Evolutionary conservation across 2,329 filamentous ascomycete species (phyloP).

Genomic region (Diplodia mutila): DNA sequence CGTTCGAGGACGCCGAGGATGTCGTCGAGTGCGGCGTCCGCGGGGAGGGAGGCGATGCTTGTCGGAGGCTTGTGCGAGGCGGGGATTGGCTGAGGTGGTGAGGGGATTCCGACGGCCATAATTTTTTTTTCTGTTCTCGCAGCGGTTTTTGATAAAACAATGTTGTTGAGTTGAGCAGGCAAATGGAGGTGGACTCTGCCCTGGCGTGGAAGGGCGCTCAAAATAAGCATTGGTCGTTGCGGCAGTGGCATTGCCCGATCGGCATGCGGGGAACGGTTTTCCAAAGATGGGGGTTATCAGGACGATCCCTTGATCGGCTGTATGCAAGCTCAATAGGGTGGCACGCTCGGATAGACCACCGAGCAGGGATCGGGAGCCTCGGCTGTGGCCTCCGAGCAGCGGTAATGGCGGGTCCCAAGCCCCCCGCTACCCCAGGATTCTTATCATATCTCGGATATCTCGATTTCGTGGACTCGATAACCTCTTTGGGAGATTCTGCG

Average conservation of each 20-base stretch:
- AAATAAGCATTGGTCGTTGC: background rate
- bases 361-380: background rate
- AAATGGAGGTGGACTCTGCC: background rate
- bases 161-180: background rate
- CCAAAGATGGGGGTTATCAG: background rate
- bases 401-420: too few relatives aligned
- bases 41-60: constrained; percentile 33
- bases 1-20: constrained; percentile 39
- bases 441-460: background rate
- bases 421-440: background rate
- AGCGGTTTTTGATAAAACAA: background rate
- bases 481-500: background rate
- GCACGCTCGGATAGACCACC: background rate
- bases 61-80: constrained; percentile 24
- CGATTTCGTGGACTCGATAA: background rate
- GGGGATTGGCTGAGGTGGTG: background rate
- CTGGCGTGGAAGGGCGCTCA: background rate
- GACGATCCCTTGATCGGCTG: background rate
- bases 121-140: background rate
- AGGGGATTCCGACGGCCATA: background rate
- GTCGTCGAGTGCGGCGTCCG: constrained; percentile 34
- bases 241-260: background rate
- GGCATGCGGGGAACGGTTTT: too few relatives aligned
- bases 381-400: background rate
- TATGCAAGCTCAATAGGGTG: background rate